A percentile compares a stretch with the other conserved stretches of the same genome.
These are phyloP conservation scores for Dactylorhiza incarnata DNA, from an alignment of 106 monocot genomes.

Conservation along the genomic window DNA sequence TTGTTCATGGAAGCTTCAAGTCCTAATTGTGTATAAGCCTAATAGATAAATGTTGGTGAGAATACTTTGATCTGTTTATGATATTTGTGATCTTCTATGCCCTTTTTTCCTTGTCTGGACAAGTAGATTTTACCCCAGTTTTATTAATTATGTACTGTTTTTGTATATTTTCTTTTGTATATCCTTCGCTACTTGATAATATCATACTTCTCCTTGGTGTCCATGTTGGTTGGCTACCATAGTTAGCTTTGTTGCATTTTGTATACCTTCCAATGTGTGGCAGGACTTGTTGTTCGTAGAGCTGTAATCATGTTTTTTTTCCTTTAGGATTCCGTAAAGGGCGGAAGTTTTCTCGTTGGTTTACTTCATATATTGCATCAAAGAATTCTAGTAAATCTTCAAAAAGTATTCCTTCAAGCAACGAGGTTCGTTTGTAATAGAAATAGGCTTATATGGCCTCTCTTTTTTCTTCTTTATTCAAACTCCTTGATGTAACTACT, in stretches of 20 bases:
- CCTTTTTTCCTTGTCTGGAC: not conserved
- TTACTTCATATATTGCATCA: conserved; percentile 38
- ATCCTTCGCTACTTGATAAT: not conserved
- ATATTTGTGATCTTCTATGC: not conserved
- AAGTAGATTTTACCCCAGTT: not conserved
- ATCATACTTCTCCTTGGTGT: not conserved
- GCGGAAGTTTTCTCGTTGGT: conserved; percentile 50
- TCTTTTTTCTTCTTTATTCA: not conserved
- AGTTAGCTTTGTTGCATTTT: not conserved
- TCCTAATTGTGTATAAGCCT: not conserved
- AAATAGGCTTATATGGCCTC: too few species aligned
- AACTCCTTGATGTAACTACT: not conserved
- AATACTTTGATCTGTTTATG: not conserved
- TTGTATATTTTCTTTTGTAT: not conserved
- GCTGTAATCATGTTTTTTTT: not conserved
- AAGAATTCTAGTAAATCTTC: conserved; percentile 31
- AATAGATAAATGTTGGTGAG: not conserved
- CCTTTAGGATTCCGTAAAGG: conserved; percentile 47
- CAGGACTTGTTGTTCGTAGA: not conserved
- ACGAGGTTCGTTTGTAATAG: conserved; percentile 16
- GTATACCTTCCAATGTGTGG: not conserved
- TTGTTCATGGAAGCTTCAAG: not conserved
- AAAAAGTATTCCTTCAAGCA: conserved; percentile 8
- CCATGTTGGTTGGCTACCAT: not conserved
- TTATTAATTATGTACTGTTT: not conserved